Evolutionary conservation across 2,329 filamentous ascomycete species (phyloP), one percentile per base, ranked within the genome.

Genomic region (Cladophialophora chaetospira): DNA sequence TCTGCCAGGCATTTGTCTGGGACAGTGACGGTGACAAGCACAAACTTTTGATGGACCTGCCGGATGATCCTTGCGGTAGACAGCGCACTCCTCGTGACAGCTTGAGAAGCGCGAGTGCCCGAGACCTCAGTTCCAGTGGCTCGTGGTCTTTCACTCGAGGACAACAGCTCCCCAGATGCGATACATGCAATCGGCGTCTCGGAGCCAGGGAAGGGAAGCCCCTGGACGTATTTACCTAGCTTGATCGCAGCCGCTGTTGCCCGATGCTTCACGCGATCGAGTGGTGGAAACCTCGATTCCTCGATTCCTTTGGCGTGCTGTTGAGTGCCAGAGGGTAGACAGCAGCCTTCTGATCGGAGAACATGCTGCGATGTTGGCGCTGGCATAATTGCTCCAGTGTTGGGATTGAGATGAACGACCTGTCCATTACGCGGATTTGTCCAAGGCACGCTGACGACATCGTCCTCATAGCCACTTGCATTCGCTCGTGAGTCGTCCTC

Each of bases 11-110:
- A 13, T 35, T 57, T 23, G 31, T 40, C 60, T n/a, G 42, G 9
- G 15, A 89, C 73, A 60, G 83, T 87, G 19, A 85, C 77, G 0
- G 52, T 28, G 4, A 55, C 53, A 23, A 99, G 74, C 13, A 99
- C 88, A 68, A 96, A 99, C 70, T 99, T 99, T 11, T 77, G 79
- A 69, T 97, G 93, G 1, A 99, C 87, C 67, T 99, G 94, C 0
- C 85, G 80, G 38, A 99, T 81, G 0, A 96, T 77, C 46, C 82
- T 73, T 0, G 89, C 88, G 5, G 73, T 68, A 1, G 71, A 69
- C 6, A 97, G 74, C 0, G 79, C 80, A 3, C 75, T 67, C 49
- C 38, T 59, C 2, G 49, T 53, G 4, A 59, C 49, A 31, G 15
- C 35, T 4, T 33, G 29, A n/a, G 28, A 33, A 5, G 23, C 15